Evolutionary conservation across 1,139 yeast species (phyloP).

Genomic region (Debaryomycetaceae sp.): DNA sequence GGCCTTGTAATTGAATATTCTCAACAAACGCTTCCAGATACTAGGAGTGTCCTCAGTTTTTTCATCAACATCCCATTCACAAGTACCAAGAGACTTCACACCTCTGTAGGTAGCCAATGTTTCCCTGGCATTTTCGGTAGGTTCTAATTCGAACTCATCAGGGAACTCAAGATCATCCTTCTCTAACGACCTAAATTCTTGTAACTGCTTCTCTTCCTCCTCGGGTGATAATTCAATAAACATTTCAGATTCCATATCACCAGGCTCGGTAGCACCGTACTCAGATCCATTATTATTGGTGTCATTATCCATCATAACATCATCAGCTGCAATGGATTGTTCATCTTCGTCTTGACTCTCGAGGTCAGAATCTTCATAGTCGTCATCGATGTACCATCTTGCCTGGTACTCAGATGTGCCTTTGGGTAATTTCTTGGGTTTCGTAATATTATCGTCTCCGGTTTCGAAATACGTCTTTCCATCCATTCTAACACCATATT

Average conservation of each 20-base stretch:
- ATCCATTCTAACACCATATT: constrained; percentile 61
- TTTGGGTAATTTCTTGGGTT: constrained; percentile 57
- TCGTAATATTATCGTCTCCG: constrained; percentile 26
- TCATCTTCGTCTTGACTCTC: constrained; percentile 46
- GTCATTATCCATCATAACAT: constrained; percentile 9
- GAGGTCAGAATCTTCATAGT: constrained; percentile 48
- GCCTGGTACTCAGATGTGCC: constrained; percentile 96
- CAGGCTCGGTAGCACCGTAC: constrained; percentile 41
- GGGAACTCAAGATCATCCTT: constrained; percentile 91
- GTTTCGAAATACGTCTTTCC: constrained; percentile 61
- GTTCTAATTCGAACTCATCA: constrained; percentile 86
- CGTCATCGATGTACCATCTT: constrained; percentile 76
- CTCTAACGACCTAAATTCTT: constrained; percentile 64
- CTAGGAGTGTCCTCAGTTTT: constrained; percentile 70
- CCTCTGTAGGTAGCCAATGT: constrained; percentile 80
- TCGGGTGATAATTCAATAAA: constrained; percentile 75
- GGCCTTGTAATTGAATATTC: constrained; percentile 75
- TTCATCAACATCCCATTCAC: constrained; percentile 89
- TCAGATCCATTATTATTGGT: constrained; percentile 37
- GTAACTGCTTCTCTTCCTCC: constrained; percentile 78
- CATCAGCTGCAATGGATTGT: constrained; percentile 23
- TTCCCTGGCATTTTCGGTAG: constrained; percentile 71
- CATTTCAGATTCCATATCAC: constrained; percentile 51
- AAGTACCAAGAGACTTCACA: constrained; percentile 72
- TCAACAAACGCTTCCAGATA: constrained; percentile 71